phyloP scores from a whole-genome alignment of 305 asterid species.

The Stenogyne calaminthoides region DNA sequence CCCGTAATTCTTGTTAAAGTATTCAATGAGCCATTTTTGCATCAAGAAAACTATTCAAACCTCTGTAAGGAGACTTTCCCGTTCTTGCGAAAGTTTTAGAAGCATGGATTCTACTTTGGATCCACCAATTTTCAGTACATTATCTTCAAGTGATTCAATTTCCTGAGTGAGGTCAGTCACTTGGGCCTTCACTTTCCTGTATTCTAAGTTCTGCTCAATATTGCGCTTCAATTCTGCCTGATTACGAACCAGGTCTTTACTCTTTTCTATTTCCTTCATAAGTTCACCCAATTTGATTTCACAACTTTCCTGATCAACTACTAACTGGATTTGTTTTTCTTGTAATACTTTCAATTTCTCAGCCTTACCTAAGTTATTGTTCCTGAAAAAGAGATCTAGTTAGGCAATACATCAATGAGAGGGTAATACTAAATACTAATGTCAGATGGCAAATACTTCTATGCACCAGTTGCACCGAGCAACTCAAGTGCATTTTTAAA shows the following conservation, averaged over 20 bases:
- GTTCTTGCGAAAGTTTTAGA: conserved; percentile 67
- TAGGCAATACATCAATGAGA: conserved; percentile 21
- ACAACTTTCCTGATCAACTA: conserved; percentile 54
- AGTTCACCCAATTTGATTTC: conserved; percentile 60
- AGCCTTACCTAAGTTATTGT: conserved; percentile 51
- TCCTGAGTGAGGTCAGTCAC: conserved; percentile 68
- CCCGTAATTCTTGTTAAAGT: not conserved
- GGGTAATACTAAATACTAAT: not conserved
- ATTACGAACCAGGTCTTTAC: conserved; percentile 49
- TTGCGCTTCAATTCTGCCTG: conserved; percentile 68
- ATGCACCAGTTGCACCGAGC: too few relatives aligned
- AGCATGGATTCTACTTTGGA: conserved; percentile 65
- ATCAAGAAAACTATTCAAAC: conserved; percentile 43
- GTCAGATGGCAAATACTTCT: too few relatives aligned
- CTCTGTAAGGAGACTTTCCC: conserved; percentile 88
- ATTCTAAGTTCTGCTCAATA: conserved; percentile 79
- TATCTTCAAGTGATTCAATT: conserved; percentile 79
- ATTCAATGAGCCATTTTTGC: conserved; percentile 3
- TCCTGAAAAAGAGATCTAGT: conserved; percentile 54
- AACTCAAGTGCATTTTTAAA: too few relatives aligned
- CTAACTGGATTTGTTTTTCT: conserved; percentile 61
- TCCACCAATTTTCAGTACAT: conserved; percentile 65
- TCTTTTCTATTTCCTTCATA: conserved; percentile 54
- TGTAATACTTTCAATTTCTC: conserved; percentile 66
- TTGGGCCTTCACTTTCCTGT: conserved; percentile 70